phyloP scores from a whole-genome alignment of 192 early-diverging fungal genomes.

The Backusella morwellensis region DNA sequence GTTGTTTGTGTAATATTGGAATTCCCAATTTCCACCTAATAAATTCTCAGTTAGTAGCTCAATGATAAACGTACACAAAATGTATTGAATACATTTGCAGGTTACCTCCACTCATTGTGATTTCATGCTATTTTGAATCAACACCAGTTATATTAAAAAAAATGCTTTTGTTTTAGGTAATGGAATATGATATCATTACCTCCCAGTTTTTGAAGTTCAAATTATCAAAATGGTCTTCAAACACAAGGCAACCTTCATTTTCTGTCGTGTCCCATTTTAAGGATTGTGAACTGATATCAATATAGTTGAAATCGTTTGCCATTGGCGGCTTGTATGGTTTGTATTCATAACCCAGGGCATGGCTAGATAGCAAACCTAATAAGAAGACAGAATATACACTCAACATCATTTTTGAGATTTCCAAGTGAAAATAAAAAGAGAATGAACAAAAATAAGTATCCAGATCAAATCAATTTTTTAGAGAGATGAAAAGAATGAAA shows the following conservation, averaged over 20 bases:
- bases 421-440: background rate
- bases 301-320: background rate
- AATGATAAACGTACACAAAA: background rate
- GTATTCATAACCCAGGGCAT: constrained; percentile 1
- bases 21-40: constrained; percentile 34
- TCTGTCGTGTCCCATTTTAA: background rate
- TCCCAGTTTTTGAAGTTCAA: constrained; percentile 31
- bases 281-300: background rate
- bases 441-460: background rate
- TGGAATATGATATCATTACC: constrained; percentile 17
- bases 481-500: background rate
- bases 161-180: background rate
- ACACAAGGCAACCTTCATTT: constrained; percentile 25
- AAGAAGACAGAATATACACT: background rate
- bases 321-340: background rate
- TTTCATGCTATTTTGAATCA: constrained; percentile 25
- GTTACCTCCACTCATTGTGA: constrained; percentile 26
- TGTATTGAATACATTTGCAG: background rate
- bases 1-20: constrained; percentile 39
- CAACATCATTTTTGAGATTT: background rate
- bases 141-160: background rate
- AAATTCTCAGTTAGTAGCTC: background rate
- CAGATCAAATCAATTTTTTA: background rate
- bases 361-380: background rate
- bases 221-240: constrained; percentile 32